A percentile compares a stretch with the other conserved stretches of the same genome.
Evolutionary conservation across 192 early-diverging fungal genomes (phyloP).

Genomic region (Phlyctochytrium bullatum): DNA sequence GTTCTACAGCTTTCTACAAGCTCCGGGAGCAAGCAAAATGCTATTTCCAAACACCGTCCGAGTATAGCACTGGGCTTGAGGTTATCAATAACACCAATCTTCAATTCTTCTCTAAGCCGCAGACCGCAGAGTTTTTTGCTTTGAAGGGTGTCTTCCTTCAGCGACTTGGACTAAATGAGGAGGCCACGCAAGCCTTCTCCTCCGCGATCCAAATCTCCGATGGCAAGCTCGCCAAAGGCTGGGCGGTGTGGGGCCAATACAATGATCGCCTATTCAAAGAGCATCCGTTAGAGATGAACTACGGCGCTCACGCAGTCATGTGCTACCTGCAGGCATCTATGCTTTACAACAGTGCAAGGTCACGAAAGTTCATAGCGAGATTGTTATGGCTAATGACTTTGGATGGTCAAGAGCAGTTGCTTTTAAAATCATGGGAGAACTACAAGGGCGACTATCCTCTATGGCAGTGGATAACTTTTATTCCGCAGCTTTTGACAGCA

Average conservation of each 20-base stretch:
- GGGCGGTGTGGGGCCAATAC: constrained; percentile 96
- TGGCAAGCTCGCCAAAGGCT: constrained; percentile 82
- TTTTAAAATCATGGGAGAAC: constrained; percentile 78
- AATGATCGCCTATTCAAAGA: constrained; percentile 89
- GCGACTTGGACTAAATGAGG: constrained; percentile 78
- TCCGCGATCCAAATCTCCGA: constrained; percentile 84
- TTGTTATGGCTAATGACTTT: constrained; percentile 89
- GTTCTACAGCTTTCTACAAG: constrained; percentile 70
- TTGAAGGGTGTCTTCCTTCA: constrained; percentile 94
- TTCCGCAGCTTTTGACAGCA: constrained; percentile 87
- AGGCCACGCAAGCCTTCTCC: constrained; percentile 88
- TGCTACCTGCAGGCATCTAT: constrained; percentile 95
- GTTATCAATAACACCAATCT: constrained; percentile 99
- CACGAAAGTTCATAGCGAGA: constrained; percentile 87
- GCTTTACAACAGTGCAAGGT: constrained; percentile 79
- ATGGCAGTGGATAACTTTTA: constrained; percentile 99
- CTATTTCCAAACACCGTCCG: constrained; percentile 84
- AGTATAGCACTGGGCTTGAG: constrained; percentile 89
- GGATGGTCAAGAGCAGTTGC: constrained; percentile 70
- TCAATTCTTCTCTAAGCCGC: constrained; percentile 84
- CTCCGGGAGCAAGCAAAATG: constrained; percentile 98
- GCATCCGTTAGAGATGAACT: constrained; percentile 74
- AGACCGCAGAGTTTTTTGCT: constrained; percentile 98
- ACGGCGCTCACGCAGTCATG: constrained; percentile 86
- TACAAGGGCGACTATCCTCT: constrained; percentile 89